A percentile compares a stretch with the other conserved stretches of the same genome.
Evolutionary conservation across 2,329 filamentous ascomycete genomes (phyloP).

Genomic region (Thelonectria discophora): DNA sequence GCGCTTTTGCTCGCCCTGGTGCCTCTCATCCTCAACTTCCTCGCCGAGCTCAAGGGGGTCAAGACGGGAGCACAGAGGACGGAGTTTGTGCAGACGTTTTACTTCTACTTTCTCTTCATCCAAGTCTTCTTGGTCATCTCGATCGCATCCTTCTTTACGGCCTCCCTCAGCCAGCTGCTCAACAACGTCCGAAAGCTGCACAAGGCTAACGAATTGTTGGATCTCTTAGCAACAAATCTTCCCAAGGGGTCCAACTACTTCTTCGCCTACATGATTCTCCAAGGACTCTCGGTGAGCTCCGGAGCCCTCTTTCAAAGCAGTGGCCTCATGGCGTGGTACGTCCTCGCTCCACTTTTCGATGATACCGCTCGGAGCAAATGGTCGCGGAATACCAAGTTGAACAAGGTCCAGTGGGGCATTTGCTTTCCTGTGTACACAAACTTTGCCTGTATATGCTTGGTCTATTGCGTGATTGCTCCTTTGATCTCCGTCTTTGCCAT

Average conservation of each 20-base stretch:
- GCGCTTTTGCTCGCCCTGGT: slow-evolving; percentile 80
- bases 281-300: slow-evolving; percentile 89
- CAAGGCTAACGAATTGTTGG: slow-evolving; percentile 69
- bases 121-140: slow-evolving; percentile 95
- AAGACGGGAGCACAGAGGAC: slow-evolving; percentile 83
- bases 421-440: slow-evolving; percentile 98
- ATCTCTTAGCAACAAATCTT: slow-evolving; percentile 78
- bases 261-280: slow-evolving; percentile 97
- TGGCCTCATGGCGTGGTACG: slow-evolving; percentile 81
- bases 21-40: slow-evolving; percentile 77
- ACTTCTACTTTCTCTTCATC: slow-evolving; percentile 92
- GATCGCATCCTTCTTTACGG: slow-evolving; percentile 75
- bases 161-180: slow-evolving; percentile 70
- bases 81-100: slow-evolving; percentile 86
- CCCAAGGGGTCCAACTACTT: slow-evolving; percentile 94
- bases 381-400: slow-evolving; percentile 79
- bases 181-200: slow-evolving; percentile 54
- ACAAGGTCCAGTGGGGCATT: slow-evolving; percentile 84
- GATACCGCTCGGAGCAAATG: slow-evolving; percentile 86
- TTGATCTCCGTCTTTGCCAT: slow-evolving; percentile 93
- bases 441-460: slow-evolving; percentile 88
- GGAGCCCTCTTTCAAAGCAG: slow-evolving; percentile 86
- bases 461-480: slow-evolving; percentile 89
- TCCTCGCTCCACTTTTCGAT: slow-evolving; percentile 82
- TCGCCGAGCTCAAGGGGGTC: slow-evolving; percentile 78